Percentiles rank a stretch among this genome's conserved stretches.
Evolutionary conservation across 2,329 filamentous ascomycete genomes (phyloP).

Genomic region (Xylaria sp.): DNA sequence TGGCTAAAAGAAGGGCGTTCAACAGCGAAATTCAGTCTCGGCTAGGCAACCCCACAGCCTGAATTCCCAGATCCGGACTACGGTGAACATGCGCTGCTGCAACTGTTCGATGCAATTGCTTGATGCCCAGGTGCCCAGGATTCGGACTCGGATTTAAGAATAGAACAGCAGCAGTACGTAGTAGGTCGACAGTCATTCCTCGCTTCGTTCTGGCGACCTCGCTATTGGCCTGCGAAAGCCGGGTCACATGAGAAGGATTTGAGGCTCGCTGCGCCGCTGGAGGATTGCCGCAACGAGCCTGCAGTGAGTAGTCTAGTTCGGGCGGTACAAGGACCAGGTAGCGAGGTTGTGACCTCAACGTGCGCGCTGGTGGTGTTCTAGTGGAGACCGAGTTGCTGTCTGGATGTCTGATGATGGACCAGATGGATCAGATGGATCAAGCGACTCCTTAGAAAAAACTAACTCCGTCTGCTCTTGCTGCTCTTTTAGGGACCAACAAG

Average conservation of each 20-base stretch:
- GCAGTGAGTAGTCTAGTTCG: slow-evolving; percentile 15
- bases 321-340: slow-evolving; percentile 19
- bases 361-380: slow-evolving; percentile 15
- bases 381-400: slow-evolving; percentile 22
- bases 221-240: slow-evolving; percentile 31
- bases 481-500: slow-evolving; percentile 4
- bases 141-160: slow-evolving; percentile 4
- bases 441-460: background rate
- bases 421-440: slow-evolving; percentile 11
- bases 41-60: slow-evolving; percentile 26
- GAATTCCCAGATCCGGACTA: slow-evolving; percentile 18
- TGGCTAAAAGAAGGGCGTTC: slow-evolving; percentile 22
- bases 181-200: slow-evolving; percentile 11
- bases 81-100: slow-evolving; percentile 23
- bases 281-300: slow-evolving; percentile 14
- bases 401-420: slow-evolving; percentile 16
- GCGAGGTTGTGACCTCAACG: slow-evolving; percentile 21
- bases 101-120: slow-evolving; percentile 1
- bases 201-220: background rate
- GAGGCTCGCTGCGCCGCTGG: slow-evolving; percentile 33
- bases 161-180: background rate
- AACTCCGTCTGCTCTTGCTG: background rate
- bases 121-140: slow-evolving; percentile 12
- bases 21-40: slow-evolving; percentile 20
- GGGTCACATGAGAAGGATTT: slow-evolving; percentile 30